A percentile compares a stretch with the other conserved stretches of the same genome.
Evolutionary conservation across 2,329 filamentous ascomycete species (phyloP).

Genomic region (Penicillium sp.): DNA sequence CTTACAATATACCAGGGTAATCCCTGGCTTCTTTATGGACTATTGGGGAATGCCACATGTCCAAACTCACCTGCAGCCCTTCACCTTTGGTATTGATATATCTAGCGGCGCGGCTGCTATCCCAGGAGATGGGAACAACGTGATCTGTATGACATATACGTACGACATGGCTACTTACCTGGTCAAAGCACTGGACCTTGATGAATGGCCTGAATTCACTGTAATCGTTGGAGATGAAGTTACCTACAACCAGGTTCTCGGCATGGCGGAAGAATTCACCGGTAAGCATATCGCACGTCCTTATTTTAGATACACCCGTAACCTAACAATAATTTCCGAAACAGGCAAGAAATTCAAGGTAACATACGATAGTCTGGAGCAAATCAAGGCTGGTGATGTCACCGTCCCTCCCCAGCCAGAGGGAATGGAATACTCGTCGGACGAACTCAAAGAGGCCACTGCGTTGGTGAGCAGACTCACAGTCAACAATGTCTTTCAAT

Average conservation of each 20-base stretch:
- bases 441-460: constrained; percentile 30
- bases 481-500: constrained; percentile 30
- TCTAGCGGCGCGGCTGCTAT: constrained; percentile 48
- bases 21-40: constrained; percentile 50
- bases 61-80: constrained; percentile 41
- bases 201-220: constrained; percentile 47
- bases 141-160: constrained; percentile 51
- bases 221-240: constrained; percentile 42
- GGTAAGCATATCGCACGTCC: constrained; percentile 32
- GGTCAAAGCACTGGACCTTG: constrained; percentile 42
- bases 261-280: constrained; percentile 44
- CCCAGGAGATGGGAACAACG: constrained; percentile 50
- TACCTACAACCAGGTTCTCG: constrained; percentile 49
- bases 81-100: constrained; percentile 49
- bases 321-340: not conserved
- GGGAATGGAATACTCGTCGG: constrained; percentile 15
- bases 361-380: constrained; percentile 34
- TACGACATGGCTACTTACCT: constrained; percentile 52
- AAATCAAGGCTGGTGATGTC: constrained; percentile 35
- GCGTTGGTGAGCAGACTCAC: constrained; percentile 31
- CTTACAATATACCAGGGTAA: constrained; percentile 43
- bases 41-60: constrained; percentile 46
- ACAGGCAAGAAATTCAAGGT: constrained; percentile 40
- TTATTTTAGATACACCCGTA: not conserved
- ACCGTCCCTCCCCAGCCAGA: constrained; percentile 34